Percentiles rank a stretch among this genome's conserved stretches.
These are phyloP conservation scores for Ascochyta fabae DNA, from an alignment of 2,329 filamentous ascomycete species.

Conservation along the genomic window DNA sequence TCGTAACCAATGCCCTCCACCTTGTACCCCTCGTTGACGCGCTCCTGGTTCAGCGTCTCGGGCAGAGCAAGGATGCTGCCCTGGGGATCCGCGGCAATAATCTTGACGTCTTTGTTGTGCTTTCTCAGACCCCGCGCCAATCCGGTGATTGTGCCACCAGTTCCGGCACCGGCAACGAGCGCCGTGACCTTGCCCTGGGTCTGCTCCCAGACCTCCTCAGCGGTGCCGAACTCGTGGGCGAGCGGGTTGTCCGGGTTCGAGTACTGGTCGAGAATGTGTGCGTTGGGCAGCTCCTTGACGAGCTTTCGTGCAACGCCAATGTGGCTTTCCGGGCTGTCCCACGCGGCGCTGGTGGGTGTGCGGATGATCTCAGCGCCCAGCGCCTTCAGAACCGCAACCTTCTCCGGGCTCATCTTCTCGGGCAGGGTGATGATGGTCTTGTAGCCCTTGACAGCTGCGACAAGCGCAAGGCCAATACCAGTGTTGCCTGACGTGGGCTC, in stretches of 20 bases:
- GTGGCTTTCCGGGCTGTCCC: conserved; percentile 92
- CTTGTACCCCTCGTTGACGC: conserved; percentile 87
- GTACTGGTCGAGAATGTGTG: conserved; percentile 97
- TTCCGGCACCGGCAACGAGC: conserved; percentile 90
- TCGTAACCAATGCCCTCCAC: conserved; percentile 99
- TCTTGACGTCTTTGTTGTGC: conserved; percentile 83
- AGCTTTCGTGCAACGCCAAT: conserved; percentile 91
- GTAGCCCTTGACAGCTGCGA: conserved; percentile 95
- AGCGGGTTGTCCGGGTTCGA: conserved; percentile 88
- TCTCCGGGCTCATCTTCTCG: conserved; percentile 99
- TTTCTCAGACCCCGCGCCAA: conserved; percentile 84
- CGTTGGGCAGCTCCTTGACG: conserved; percentile 94
- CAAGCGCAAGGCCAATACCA: conserved; percentile 92
- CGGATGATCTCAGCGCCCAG: conserved; percentile 97
- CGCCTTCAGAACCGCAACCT: conserved; percentile 91
- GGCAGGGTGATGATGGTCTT: conserved; percentile 98
- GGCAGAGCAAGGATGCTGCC: conserved; percentile 91
- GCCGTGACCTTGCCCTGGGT: conserved; percentile 82
- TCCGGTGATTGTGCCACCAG: conserved; percentile 93
- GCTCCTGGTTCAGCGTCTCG: conserved; percentile 76
- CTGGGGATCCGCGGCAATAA: conserved; percentile 90
- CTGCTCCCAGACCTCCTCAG: conserved; percentile 95
- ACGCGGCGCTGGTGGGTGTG: conserved; percentile 94
- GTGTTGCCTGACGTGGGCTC: conserved; percentile 98
- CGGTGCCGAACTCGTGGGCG: conserved; percentile 92